Base-by-base conservation (phyloP, 768 basidiomycete species). In the Tulasnella sp. region DNA sequence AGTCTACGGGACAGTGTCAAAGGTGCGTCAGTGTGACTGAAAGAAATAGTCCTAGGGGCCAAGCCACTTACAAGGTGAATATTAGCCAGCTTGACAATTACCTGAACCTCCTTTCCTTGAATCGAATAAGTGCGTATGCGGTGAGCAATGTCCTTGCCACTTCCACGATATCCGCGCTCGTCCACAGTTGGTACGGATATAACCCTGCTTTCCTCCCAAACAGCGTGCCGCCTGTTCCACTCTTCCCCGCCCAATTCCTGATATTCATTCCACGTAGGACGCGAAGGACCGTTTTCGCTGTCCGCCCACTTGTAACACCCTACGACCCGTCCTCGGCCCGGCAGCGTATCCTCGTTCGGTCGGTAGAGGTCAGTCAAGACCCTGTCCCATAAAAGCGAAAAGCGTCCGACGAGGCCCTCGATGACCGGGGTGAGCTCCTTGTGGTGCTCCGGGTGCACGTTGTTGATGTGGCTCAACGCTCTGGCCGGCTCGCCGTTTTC, bases 1-100 rank as follows among this genome's bases (percentile, higher is more conserved):
- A 0, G 86, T 86, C 74, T 80, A 22, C 22, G 1, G 3, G 37
- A 50, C 24, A 31, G 22, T 22, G 42, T 31, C 1, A 58, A 37
- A 22, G 48, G 6, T 54, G 1, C 22, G 48, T 60, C 28, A 24
- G 40, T 28, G 3, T 8, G 24, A 78, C 40, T 7, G 31, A 2
- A 9, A 20, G 18, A 37, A 11, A 60, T 20, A 20, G 0, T 11
- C 3, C 34, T 31, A 5, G 42, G 1, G 24, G 3, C 1, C 54
- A 34, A 50, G 16, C 7, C 37, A 46, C 79, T 44, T 28, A 80
- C 79, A 20, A 87, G 77, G 77, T 84, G 83, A 54, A 86, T 85
- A 75, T 84, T 84, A 14, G 85, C 84, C 11, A 86, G 81, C 79
- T 86, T 86, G 37, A 84, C 85, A 69, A 86, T 87, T 18, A 85